Evolutionary conservation across 345 rosid species (phyloP).

Genomic region (Salix arbutifolia): DNA sequence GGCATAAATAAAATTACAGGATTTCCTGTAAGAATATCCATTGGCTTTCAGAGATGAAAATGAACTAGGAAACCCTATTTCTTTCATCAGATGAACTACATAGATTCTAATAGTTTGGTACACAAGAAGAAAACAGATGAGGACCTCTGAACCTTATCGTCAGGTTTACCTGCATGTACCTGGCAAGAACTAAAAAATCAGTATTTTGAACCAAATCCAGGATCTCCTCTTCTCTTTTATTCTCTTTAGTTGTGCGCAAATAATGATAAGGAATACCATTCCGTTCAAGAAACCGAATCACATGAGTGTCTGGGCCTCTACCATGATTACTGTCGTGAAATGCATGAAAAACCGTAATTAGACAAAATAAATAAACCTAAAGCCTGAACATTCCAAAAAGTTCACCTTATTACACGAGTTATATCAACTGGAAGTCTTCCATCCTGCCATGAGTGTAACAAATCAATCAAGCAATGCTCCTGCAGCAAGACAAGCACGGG

Average conservation of each 20-base stretch:
- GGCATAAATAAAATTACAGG: background rate
- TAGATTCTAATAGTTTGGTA: background rate
- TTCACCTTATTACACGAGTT: conserved; percentile 83
- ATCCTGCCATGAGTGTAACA: conserved; percentile 86
- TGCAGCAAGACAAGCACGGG: conserved; percentile 25
- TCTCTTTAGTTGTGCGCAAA: conserved; percentile 49
- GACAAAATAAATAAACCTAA: conserved; percentile 1
- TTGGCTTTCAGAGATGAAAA: background rate
- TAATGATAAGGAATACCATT: conserved; percentile 81
- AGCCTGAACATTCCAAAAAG: background rate
- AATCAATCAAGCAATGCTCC: conserved; percentile 91
- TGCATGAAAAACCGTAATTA: conserved; percentile 11
- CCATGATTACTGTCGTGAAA: conserved; percentile 67
- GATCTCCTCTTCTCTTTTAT: conserved; percentile 69
- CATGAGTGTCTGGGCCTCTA: conserved; percentile 83
- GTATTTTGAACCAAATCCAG: conserved; percentile 75
- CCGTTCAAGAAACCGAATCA: conserved; percentile 76
- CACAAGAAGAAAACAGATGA: conserved; percentile 7
- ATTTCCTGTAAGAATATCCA: background rate
- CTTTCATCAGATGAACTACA: background rate
- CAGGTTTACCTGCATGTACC: conserved; percentile 94
- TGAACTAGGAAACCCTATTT: conserved; percentile 10
- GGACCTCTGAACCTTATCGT: background rate
- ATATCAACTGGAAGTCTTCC: conserved; percentile 85
- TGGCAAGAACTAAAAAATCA: conserved; percentile 88